These are phyloP conservation scores for Globisporangium radiosum DNA, from an alignment of 352 stramenopile species.

Conservation along the genomic window DNA sequence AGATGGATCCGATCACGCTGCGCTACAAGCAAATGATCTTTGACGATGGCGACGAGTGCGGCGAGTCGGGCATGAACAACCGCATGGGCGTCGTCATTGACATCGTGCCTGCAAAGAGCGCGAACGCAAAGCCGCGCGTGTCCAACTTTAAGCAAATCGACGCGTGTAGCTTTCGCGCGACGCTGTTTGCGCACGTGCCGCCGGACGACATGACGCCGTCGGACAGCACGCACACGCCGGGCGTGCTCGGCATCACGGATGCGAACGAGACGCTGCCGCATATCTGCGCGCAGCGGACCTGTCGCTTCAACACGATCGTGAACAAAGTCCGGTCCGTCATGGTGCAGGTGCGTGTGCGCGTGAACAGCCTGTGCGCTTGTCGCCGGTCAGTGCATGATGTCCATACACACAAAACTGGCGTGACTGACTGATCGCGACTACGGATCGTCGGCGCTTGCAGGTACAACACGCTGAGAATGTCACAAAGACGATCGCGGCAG, in stretches of 20 bases:
- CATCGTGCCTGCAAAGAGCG: conserved; percentile 38
- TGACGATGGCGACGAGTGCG: conserved; percentile 66
- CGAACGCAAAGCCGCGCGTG: conserved; percentile 28
- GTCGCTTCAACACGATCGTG: conserved; percentile 44
- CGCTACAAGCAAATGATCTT: conserved; percentile 79
- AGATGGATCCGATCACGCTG: conserved; percentile 68
- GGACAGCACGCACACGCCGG: conserved; percentile 54
- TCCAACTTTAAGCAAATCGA: conserved; percentile 53
- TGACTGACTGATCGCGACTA: no score
- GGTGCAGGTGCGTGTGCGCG: conserved; percentile 26
- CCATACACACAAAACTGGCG: no score
- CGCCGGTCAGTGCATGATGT: no score
- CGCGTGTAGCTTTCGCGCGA: conserved; percentile 47
- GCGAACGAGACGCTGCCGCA: conserved; percentile 42
- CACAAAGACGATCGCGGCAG: neutral
- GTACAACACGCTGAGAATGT: no score
- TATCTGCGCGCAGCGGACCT: conserved; percentile 72
- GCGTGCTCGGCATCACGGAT: conserved; percentile 61
- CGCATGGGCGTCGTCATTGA: conserved; percentile 45
- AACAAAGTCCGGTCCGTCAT: conserved; percentile 42
- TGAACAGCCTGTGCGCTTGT: no score
- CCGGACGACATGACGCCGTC: conserved; percentile 28
- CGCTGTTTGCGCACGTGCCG: conserved; percentile 40
- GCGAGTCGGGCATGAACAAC: conserved; percentile 20
- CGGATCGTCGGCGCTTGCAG: no score